Percentiles rank a stretch among this genome's conserved stretches.
Conservation (phyloP, 2,329 filamentous ascomycete genomes). For the Parascedosporium putredinis region DNA sequence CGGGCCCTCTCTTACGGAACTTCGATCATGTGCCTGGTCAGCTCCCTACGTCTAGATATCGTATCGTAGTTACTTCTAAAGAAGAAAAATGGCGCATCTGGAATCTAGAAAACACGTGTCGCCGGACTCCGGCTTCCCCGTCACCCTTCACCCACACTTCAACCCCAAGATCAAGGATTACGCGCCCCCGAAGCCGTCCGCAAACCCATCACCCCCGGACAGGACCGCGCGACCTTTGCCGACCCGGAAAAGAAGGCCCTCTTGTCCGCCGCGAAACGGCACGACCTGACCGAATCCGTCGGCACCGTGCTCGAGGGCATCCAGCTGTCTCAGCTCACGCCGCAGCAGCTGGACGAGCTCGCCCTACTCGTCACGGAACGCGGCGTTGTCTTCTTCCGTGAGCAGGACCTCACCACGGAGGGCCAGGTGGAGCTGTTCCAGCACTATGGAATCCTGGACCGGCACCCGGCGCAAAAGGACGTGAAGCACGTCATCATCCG, state of each 20-base stretch:
- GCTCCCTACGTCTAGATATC: background rate
- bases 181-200: conserved; percentile 24
- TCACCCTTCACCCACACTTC: conserved; percentile 34
- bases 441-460: conserved; percentile 36
- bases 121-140: conserved; percentile 35
- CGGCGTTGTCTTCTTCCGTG: conserved; percentile 36
- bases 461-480: conserved; percentile 34
- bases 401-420: conserved; percentile 34
- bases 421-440: conserved; percentile 33
- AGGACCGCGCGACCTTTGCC: conserved; percentile 27
- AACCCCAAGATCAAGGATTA: conserved; percentile 32
- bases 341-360: conserved; percentile 37
- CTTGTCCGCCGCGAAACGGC: conserved; percentile 25
- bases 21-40: background rate
- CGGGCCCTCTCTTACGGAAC: too few relatives aligned
- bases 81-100: conserved; percentile 22
- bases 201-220: conserved; percentile 8
- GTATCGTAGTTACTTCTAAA: too few relatives aligned
- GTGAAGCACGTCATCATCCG: conserved; percentile 30
- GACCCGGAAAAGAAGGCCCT: conserved; percentile 33
- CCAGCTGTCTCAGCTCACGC: conserved; percentile 33
- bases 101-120: conserved; percentile 36
- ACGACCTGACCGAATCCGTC: conserved; percentile 32
- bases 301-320: conserved; percentile 27
- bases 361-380: conserved; percentile 35